Conservation (phyloP, 257 asterid species). For the Thymus quinquecostatus region DNA sequence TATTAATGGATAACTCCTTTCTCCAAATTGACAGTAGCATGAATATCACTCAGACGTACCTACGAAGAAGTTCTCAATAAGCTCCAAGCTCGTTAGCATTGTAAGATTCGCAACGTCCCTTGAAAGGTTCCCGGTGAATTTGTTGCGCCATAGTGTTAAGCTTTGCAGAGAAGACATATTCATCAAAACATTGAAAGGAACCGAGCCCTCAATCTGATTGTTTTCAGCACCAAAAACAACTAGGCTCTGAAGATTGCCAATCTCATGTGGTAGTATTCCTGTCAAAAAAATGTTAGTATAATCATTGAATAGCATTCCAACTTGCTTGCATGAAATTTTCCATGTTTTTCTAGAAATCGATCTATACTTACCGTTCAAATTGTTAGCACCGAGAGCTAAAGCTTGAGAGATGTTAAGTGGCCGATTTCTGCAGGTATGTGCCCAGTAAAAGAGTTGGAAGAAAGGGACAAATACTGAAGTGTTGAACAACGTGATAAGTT, state of each 20-base stretch:
- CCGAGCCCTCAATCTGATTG: constrained; percentile 1
- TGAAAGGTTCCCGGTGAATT: constrained; percentile 24
- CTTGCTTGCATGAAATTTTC: too few relatives aligned
- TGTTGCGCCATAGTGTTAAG: neutral
- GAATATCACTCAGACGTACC: neutral
- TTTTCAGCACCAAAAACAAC: neutral
- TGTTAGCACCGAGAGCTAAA: neutral
- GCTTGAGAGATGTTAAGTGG: neutral
- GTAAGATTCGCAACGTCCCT: constrained; percentile 28
- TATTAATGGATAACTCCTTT: too few relatives aligned
- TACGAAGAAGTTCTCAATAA: neutral
- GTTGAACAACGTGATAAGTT: neutral
- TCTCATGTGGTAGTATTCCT: constrained; percentile 28
- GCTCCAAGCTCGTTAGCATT: neutral
- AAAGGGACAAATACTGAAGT: neutral
- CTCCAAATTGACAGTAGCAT: too few relatives aligned
- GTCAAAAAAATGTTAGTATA: neutral
- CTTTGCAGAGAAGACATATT: constrained; percentile 14
- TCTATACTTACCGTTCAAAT: too few relatives aligned
- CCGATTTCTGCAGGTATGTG: neutral
- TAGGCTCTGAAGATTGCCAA: constrained; percentile 20
- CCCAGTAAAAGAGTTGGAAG: neutral
- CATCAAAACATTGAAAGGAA: neutral
- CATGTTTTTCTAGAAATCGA: too few relatives aligned
- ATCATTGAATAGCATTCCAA: too few relatives aligned